Conservation (phyloP, 495 filamentous ascomycete genomes). For the Aspergillus sparsus region DNA sequence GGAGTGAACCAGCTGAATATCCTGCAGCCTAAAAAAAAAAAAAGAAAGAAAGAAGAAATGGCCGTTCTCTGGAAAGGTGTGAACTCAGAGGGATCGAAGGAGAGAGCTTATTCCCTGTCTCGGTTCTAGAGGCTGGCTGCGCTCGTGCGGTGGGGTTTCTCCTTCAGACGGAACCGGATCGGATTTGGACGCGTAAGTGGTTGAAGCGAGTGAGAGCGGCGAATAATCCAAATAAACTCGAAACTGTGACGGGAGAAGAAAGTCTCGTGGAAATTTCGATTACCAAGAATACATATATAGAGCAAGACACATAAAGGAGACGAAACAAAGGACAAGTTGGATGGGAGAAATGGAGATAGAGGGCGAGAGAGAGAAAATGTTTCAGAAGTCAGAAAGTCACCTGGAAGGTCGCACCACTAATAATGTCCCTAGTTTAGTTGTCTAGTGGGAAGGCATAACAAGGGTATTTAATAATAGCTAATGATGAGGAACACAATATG, state of each 20-base stretch:
- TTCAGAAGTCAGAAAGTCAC: background rate
- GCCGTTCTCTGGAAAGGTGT: slow-evolving; percentile 12
- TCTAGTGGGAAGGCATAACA: too few species aligned
- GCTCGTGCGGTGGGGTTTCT: slow-evolving; percentile 33
- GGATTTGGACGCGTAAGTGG: slow-evolving; percentile 32
- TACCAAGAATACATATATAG: background rate
- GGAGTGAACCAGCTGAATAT: slow-evolving; percentile 23
- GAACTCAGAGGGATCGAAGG: slow-evolving; percentile 21
- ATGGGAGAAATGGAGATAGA: slow-evolving; percentile 1
- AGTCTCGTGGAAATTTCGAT: background rate
- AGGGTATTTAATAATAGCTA: too few species aligned
- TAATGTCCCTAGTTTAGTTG: too few species aligned
- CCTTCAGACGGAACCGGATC: slow-evolving; percentile 25
- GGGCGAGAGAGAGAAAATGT: slow-evolving; percentile 8
- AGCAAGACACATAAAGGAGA: background rate
- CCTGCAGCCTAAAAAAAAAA: slow-evolving; percentile 14
- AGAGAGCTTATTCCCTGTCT: slow-evolving; percentile 17
- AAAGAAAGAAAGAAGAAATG: slow-evolving; percentile 10
- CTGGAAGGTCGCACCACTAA: background rate
- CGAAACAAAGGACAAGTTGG: background rate
- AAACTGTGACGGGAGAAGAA: background rate
- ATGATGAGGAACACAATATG: too few species aligned
- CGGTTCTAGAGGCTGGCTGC: slow-evolving; percentile 24
- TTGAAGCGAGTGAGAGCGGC: slow-evolving; percentile 22
- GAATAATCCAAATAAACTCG: slow-evolving; percentile 9